phyloP scores from a whole-genome alignment of 306 rosid species.

The Inga leiocalycina region DNA sequence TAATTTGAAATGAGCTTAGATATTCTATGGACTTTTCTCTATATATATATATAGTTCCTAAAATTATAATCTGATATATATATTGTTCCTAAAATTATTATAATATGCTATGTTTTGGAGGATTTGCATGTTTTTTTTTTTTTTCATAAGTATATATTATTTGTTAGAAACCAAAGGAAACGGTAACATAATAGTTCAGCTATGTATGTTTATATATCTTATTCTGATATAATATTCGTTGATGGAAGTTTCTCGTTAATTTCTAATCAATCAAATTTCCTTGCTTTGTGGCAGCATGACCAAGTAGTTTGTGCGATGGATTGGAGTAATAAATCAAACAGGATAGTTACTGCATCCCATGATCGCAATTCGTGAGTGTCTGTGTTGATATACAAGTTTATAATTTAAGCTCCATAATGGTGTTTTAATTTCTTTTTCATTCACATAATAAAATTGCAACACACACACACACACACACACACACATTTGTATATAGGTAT shows the following conservation, averaged over 20 bases:
- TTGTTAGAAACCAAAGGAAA: background rate
- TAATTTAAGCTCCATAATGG: background rate
- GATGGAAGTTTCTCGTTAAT: constrained; percentile 26
- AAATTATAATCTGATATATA: too few relatives aligned
- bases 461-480: background rate
- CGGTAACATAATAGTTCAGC: background rate
- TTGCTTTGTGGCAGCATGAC: constrained; percentile 70
- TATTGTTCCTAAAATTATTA: too few relatives aligned
- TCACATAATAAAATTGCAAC: background rate
- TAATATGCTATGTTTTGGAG: too few relatives aligned
- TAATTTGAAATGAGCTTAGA: too few relatives aligned
- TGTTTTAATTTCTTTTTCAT: constrained; percentile 1
- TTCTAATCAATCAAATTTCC: constrained; percentile 20
- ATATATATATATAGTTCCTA: too few relatives aligned
- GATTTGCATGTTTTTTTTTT: too few relatives aligned
- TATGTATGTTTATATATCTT: background rate
- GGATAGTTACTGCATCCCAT: constrained; percentile 91
- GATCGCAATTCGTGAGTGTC: constrained; percentile 96
- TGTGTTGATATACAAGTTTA: background rate
- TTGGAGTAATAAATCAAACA: constrained; percentile 88
- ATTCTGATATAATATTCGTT: constrained; percentile 8
- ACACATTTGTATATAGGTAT: constrained; percentile 51
- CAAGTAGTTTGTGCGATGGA: constrained; percentile 90
- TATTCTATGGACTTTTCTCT: too few relatives aligned
- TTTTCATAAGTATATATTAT: background rate